Evolutionary conservation across 805 yeast genomes (phyloP).

Genomic region (Huiozyma naganishii): DNA sequence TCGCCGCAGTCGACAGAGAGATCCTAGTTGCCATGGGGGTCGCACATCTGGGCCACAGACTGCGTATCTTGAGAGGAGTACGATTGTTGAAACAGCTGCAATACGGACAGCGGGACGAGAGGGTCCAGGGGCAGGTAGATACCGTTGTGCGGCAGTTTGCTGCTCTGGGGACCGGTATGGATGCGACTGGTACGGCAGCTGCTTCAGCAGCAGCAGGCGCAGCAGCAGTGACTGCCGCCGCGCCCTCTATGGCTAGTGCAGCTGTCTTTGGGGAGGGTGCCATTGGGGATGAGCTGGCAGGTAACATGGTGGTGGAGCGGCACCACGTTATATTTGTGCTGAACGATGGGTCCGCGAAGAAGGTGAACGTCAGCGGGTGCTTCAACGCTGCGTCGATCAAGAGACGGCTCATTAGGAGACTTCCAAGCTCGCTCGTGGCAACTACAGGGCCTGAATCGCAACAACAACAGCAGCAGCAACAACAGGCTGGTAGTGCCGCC

Average conservation of each 20-base stretch:
- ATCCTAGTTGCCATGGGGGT: slow-evolving; percentile 68
- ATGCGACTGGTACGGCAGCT: slow-evolving; percentile 14
- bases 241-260: slow-evolving; percentile 6
- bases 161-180: not conserved
- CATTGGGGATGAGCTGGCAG: slow-evolving; percentile 37
- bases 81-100: slow-evolving; percentile 28
- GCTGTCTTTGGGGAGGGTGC: slow-evolving; percentile 7
- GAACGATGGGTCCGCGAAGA: slow-evolving; percentile 61
- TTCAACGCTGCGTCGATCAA: slow-evolving; percentile 73
- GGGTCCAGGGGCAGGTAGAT: not conserved
- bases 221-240: not conserved
- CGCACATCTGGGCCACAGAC: slow-evolving; percentile 71
- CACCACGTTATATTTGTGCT: slow-evolving; percentile 54
- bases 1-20: slow-evolving; percentile 38
- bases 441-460: not conserved
- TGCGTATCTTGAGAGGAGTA: slow-evolving; percentile 53
- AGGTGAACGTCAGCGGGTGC: slow-evolving; percentile 66
- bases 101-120: not conserved
- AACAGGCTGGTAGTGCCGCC: not conserved
- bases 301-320: slow-evolving; percentile 56
- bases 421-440: slow-evolving; percentile 26
- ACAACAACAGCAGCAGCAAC: not conserved
- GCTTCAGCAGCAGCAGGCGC: slow-evolving; percentile 7
- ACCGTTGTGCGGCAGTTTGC: not conserved
- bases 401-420: slow-evolving; percentile 49